phyloP scores from a whole-genome alignment of 2,329 filamentous ascomycete genomes.

The Colletotrichum incanum region DNA sequence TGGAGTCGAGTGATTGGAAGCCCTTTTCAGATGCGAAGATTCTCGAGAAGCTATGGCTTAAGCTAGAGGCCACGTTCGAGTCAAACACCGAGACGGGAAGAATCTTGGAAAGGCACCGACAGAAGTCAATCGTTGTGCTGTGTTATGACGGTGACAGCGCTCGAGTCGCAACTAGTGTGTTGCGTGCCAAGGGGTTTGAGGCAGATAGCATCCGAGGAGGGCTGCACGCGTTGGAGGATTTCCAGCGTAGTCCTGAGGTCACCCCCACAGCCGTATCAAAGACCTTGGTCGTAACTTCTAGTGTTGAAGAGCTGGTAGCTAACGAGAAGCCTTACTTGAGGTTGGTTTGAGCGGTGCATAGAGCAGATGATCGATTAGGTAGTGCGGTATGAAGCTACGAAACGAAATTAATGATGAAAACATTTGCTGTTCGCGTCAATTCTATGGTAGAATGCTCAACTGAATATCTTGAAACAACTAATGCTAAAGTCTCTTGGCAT shows the following conservation, averaged over 20 bases:
- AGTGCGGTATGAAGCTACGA: too few species aligned
- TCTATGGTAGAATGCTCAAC: too few species aligned
- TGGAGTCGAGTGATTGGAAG: slow-evolving; percentile 53
- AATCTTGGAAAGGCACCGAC: slow-evolving; percentile 44
- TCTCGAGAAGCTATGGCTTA: slow-evolving; percentile 63
- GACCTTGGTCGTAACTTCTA: neutral
- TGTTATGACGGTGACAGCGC: slow-evolving; percentile 71
- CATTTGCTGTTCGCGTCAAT: too few species aligned
- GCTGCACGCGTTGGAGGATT: slow-evolving; percentile 45
- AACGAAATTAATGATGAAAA: too few species aligned
- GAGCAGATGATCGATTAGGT: too few species aligned
- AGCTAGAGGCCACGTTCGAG: slow-evolving; percentile 61
- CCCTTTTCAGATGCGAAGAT: slow-evolving; percentile 63
- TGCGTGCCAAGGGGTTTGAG: slow-evolving; percentile 65
- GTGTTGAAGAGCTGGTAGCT: neutral
- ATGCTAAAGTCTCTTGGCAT: too few species aligned
- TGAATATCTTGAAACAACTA: too few species aligned
- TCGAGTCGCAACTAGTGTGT: slow-evolving; percentile 67
- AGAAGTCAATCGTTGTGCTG: slow-evolving; percentile 60
- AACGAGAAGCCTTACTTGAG: too few species aligned
- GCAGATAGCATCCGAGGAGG: slow-evolving; percentile 65
- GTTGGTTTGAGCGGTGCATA: too few species aligned
- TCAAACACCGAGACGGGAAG: slow-evolving; percentile 28
- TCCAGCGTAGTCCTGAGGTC: neutral
- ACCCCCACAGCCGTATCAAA: neutral